Evolutionary conservation across 805 yeast genomes (phyloP), one percentile per base, ranked within the genome.

Genomic region (Teunomyces stri): DNA sequence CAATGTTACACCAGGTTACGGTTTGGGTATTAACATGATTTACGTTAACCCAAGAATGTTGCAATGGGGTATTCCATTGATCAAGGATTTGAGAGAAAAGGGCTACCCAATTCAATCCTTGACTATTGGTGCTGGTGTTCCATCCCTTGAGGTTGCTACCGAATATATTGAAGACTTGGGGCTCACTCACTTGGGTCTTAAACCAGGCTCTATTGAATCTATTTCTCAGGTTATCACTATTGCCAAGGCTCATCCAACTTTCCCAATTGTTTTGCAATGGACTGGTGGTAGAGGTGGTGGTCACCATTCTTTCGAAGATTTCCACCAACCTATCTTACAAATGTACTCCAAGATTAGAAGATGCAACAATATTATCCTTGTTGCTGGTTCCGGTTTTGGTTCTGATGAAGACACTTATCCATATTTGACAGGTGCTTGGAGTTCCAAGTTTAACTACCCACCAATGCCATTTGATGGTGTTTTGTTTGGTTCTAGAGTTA

Each of bases 281-380:
- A 94, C 99, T 50, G 99, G 98, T 80, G 99, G 99, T 71, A 91
- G 99, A 81, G 99, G 97, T 76, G 99, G 99, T 81, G 99, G 99
- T 65, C 99, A 94, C 70, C 99, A 94, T 72, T 92, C 98, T 43
- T 94, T 84, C 64, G 99, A 94, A 79, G 99, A 94, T 75, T 90
- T 92, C 94, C 99, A 94, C 71, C 92, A 91, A 65, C 98, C 99
- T 57, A 81, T 94, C 57, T 75, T 94, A 64, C 96, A 89, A 70
- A 94, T 94, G 92, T 94, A 94, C 73, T 76, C 96, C 56, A 86
- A 87, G 76, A 87, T 94, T 61, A 87, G 99, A 80, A 86, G 89
- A 73, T 85, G 90, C 61, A 64, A 88, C 42, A 94, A 94, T 77
- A 89, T 94, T 59, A 78, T 91, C 47, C 78, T 94, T 60, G 82